phyloP scores from a whole-genome alignment of 495 filamentous ascomycete species.

The Penicillium alfredii region DNA sequence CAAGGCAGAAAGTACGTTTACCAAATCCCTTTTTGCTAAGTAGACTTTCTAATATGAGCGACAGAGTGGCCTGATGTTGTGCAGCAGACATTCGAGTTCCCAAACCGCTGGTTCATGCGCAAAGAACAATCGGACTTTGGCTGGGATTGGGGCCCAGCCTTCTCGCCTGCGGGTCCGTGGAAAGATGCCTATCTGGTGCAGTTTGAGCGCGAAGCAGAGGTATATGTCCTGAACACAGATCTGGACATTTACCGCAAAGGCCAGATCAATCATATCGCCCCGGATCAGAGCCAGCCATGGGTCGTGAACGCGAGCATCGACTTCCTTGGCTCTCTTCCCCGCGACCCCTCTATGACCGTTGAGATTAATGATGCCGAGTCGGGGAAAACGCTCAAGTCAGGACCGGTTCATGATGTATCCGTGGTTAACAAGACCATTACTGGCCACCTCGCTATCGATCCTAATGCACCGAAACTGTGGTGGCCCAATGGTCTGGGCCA shows the following conservation, averaged over 20 bases:
- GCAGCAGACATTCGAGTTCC: slow-evolving; percentile 41
- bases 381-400: slow-evolving; percentile 42
- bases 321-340: slow-evolving; percentile 49
- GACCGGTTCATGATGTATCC: slow-evolving; percentile 38
- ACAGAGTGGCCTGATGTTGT: slow-evolving; percentile 43
- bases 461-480: slow-evolving; percentile 51
- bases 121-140: slow-evolving; percentile 69
- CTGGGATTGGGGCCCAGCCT: slow-evolving; percentile 67
- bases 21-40: background rate
- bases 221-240: slow-evolving; percentile 53
- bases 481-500: slow-evolving; percentile 56
- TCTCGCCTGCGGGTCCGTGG: slow-evolving; percentile 63
- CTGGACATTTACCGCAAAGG: slow-evolving; percentile 57
- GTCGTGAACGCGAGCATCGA: slow-evolving; percentile 66
- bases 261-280: slow-evolving; percentile 54
- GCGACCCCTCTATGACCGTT: slow-evolving; percentile 43
- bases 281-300: slow-evolving; percentile 58
- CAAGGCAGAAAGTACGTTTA: slow-evolving; percentile 40
- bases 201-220: slow-evolving; percentile 32
- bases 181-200: slow-evolving; percentile 56
- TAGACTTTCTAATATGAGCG: background rate
- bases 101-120: slow-evolving; percentile 56
- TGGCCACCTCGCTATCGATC: slow-evolving; percentile 42
- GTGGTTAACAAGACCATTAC: slow-evolving; percentile 44
- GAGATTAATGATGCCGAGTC: slow-evolving; percentile 45